These are phyloP conservation scores for Pseudogymnoascus sp. DNA, from an alignment of 2,329 filamentous ascomycete genomes.

Conservation along the genomic window DNA sequence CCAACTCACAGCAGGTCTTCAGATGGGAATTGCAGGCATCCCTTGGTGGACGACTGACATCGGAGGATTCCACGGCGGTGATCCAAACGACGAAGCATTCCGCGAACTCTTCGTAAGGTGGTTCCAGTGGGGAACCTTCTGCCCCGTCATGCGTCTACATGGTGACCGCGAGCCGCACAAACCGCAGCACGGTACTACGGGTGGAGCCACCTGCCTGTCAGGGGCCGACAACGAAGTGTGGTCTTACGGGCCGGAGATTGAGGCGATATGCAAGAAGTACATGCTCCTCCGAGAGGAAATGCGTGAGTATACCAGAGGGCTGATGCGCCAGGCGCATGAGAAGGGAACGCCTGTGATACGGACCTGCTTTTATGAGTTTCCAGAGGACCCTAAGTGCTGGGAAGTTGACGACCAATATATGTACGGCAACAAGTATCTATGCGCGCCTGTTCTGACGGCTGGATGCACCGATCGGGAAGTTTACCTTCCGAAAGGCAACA, in stretches of 20 bases:
- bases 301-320: conserved; percentile 46
- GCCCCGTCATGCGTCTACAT: conserved; percentile 60
- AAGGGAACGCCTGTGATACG: conserved; percentile 55
- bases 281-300: conserved; percentile 50
- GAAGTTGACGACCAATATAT: conserved; percentile 55
- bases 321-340: conserved; percentile 55
- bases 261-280: conserved; percentile 53
- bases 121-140: conserved; percentile 64
- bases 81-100: conserved; percentile 47
- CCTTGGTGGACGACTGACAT: conserved; percentile 67
- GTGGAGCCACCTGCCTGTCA: conserved; percentile 18
- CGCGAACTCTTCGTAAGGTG: conserved; percentile 58
- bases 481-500: conserved; percentile 44
- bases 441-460: conserved; percentile 47
- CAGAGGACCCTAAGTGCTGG: conserved; percentile 46
- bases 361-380: conserved; percentile 58
- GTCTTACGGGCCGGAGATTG: conserved; percentile 56
- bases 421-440: conserved; percentile 53
- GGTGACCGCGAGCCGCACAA: conserved; percentile 56
- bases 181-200: conserved; percentile 27
- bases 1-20: conserved; percentile 56
- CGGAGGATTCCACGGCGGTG: conserved; percentile 60
- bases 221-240: conserved; percentile 58
- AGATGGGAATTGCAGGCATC: conserved; percentile 57
- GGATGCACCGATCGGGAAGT: conserved; percentile 38